Evolutionary conservation across 768 basidiomycete genomes (phyloP).

Genomic region (Tricholoma matsutake): DNA sequence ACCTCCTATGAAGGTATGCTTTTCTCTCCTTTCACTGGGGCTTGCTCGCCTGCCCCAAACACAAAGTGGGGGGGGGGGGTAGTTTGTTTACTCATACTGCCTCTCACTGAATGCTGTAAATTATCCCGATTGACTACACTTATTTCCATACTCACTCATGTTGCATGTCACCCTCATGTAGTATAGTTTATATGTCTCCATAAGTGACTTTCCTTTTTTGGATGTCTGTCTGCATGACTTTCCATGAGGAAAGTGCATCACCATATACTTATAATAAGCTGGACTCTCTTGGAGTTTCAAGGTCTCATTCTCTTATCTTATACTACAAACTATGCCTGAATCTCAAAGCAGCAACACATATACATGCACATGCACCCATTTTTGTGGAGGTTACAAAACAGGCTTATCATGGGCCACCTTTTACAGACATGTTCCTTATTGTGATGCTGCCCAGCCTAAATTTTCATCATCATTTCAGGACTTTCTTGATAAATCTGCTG

Average conservation of each 20-base stretch:
- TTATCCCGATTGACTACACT: no score
- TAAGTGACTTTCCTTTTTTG: not conserved
- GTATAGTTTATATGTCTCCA: no score
- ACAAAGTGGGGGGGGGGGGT: no score
- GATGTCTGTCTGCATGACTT: not conserved
- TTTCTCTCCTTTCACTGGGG: no score
- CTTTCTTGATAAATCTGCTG: not conserved
- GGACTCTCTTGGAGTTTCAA: not conserved
- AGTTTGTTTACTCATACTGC: no score
- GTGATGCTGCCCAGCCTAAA: not conserved
- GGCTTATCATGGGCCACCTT: not conserved
- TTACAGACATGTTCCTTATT: not conserved
- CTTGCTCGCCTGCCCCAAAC: no score
- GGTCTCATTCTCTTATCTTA: not conserved
- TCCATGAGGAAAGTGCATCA: not conserved
- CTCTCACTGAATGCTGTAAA: no score
- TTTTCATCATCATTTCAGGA: not conserved
- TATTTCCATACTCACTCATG: no score
- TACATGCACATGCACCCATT: not conserved
- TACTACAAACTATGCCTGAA: not conserved
- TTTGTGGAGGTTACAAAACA: not conserved
- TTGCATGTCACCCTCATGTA: no score
- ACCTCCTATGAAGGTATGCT: no score
- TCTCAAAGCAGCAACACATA: not conserved
- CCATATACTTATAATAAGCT: not conserved